phyloP scores from a whole-genome alignment of 495 filamentous ascomycete species.

The Daldinia decipiens region DNA sequence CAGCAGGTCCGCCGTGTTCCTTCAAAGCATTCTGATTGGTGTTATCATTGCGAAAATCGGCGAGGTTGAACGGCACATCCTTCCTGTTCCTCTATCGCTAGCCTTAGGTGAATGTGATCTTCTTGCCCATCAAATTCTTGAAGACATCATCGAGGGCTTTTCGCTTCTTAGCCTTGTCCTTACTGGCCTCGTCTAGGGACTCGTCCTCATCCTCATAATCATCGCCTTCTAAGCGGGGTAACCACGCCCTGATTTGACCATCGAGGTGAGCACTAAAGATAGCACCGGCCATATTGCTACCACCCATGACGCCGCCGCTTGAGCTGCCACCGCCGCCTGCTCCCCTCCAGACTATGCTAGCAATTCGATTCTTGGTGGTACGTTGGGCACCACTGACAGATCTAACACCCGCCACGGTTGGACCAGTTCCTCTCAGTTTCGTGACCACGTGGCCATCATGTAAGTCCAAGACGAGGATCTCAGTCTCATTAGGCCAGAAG shows the following conservation, averaged over 20 bases:
- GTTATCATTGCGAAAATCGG: constrained; percentile 8
- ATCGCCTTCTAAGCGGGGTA: constrained; percentile 60
- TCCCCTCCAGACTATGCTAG: constrained; percentile 76
- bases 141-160: constrained; percentile 71
- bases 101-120: constrained; percentile 60
- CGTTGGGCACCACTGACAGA: constrained; percentile 50
- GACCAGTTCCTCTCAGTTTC: constrained; percentile 70
- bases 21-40: neutral
- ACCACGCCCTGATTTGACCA: constrained; percentile 68
- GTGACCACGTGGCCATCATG: constrained; percentile 78
- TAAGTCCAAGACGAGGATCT: constrained; percentile 80
- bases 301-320: constrained; percentile 56
- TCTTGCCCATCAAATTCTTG: constrained; percentile 61
- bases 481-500: constrained; percentile 79
- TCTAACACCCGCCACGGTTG: constrained; percentile 56
- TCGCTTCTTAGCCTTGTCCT: constrained; percentile 61
- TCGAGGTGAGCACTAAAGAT: constrained; percentile 68
- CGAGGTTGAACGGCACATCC: neutral
- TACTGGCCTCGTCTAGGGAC: constrained; percentile 44
- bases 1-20: neutral
- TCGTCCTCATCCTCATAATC: constrained; percentile 58
- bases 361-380: constrained; percentile 67
- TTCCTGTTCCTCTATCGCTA: neutral
- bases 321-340: constrained; percentile 55
- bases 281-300: constrained; percentile 58